Evolutionary conservation across 202 grass and related monocot species (phyloP).

Genomic region (Cymbopogon flexuosus): DNA sequence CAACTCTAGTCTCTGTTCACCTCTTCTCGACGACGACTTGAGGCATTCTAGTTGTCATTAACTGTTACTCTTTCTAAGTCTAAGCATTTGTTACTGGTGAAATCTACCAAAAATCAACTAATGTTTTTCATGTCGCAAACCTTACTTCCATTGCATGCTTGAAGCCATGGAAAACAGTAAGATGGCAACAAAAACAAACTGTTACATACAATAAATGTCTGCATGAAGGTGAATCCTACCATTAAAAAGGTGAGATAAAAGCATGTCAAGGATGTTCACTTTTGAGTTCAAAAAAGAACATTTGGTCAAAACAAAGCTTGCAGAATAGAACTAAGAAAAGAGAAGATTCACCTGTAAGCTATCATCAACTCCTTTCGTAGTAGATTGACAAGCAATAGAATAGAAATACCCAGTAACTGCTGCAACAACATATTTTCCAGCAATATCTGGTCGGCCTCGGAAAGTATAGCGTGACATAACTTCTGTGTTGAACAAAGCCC

Average conservation of each 20-base stretch:
- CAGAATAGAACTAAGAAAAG: slow-evolving; percentile 15
- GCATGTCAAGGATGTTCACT: background rate
- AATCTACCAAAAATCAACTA: background rate
- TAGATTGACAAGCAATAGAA: slow-evolving; percentile 91
- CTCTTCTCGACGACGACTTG: background rate
- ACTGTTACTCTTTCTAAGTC: background rate
- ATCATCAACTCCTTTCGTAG: slow-evolving; percentile 91
- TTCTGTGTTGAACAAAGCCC: slow-evolving; percentile 99
- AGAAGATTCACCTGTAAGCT: slow-evolving; percentile 73
- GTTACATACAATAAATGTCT: background rate
- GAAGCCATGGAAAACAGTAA: background rate
- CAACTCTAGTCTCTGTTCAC: background rate
- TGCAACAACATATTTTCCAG: slow-evolving; percentile 86
- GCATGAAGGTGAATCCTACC: background rate
- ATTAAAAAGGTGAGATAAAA: slow-evolving; percentile 3
- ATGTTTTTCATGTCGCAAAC: background rate
- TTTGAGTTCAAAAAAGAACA: background rate
- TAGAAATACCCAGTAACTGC: slow-evolving; percentile 97
- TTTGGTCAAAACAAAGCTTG: background rate
- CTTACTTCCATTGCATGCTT: background rate
- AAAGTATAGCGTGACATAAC: slow-evolving; percentile 92
- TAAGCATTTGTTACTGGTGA: background rate
- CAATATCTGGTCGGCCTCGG: slow-evolving; percentile 62
- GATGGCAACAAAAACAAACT: background rate
- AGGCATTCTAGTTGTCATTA: background rate